phyloP scores from a whole-genome alignment of 495 filamentous ascomycete genomes.

The Margaritispora aquatica region DNA sequence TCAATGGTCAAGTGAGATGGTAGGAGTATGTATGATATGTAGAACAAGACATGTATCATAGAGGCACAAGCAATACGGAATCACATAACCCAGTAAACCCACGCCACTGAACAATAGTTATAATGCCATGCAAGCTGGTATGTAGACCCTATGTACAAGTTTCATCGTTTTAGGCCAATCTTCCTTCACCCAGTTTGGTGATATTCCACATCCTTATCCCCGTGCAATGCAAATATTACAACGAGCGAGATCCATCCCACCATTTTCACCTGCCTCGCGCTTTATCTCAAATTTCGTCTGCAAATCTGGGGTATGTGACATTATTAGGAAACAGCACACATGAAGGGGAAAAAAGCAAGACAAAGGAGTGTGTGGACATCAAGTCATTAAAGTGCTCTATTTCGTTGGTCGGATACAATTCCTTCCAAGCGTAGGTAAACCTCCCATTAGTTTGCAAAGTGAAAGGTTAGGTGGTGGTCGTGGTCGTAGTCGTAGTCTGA shows the following conservation, averaged over 20 bases:
- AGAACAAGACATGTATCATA: no score
- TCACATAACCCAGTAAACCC: not conserved
- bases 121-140: not conserved
- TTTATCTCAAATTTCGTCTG: not conserved
- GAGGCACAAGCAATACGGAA: no score
- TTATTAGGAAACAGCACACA: not conserved
- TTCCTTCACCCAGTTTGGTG: no score
- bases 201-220: no score
- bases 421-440: not conserved
- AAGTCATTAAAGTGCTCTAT: constrained; percentile 16
- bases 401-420: not conserved
- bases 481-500: not conserved
- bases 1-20: no score
- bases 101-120: not conserved
- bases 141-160: not conserved
- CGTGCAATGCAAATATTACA: no score
- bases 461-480: no score
- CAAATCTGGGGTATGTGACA: constrained; percentile 16
- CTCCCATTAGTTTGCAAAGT: not conserved
- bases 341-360: not conserved
- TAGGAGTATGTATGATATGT: no score
- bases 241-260: no score
- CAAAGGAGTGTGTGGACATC: constrained; percentile 19
- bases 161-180: not conserved
- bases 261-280: no score